Evolutionary conservation across 768 basidiomycete species (phyloP), one percentile per base, ranked within the genome.

Genomic region (Collybia mongolica): DNA sequence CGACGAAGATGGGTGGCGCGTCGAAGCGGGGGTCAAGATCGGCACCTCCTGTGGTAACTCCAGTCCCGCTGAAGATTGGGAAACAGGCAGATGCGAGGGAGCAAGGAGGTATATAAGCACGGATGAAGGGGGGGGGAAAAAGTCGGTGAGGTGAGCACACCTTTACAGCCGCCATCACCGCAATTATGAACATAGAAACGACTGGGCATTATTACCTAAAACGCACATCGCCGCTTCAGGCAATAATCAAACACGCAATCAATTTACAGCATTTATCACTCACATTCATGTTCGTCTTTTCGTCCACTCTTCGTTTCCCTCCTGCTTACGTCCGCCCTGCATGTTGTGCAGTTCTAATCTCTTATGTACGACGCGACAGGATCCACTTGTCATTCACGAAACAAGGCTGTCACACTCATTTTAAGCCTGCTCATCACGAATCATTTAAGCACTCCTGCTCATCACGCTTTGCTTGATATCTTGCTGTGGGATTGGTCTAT

Each of bases 311-410:
- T 29, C 23, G 18, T 24, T 12, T 32, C 11, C 42, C 38, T 20
- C 22, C 15, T 44, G 38, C 14, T 40, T 9, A 44, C 46, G 19
- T n/a, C n/a, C n/a, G n/a, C n/a, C n/a, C n/a, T n/a, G n/a, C 2
- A 23, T 23, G 5, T 26, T 26, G 6, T 7, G 4, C 17, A 45
- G 26, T 41, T 55, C 54, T 42, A 55, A 23, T 40, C 45, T 46
- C 57, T 46, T n/a, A n/a, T n/a, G n/a, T n/a, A 73, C 65, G 62
- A 70, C 63, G 39, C 52, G 63, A 65, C 67, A 63, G 57, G 63
- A 55, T 47, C 44, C 39, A 51, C 71, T 74, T 77, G 72, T 74
- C 73, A 79, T 77, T 74, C 74, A 78, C 76, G 76, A 73, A 64
- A 76, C 76, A 75, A 75, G 72, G 62, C 60, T 65, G 63, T 69